Evolutionary conservation across 495 filamentous ascomycete genomes (phyloP).

Genomic region (Amorphotheca resinae): DNA sequence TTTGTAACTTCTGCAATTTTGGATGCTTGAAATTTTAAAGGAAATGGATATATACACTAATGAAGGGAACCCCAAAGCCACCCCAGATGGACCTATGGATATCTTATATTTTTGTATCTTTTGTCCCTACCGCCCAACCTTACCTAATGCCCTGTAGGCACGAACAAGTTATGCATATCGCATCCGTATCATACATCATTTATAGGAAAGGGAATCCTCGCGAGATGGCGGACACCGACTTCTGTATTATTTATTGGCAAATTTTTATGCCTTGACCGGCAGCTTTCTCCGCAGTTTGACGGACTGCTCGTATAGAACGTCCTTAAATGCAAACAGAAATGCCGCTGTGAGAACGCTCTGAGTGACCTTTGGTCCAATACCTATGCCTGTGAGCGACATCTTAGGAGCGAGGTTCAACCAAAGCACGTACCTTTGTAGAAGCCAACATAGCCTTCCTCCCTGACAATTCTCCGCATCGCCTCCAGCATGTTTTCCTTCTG

Average conservation of each 20-base stretch:
- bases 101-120: too few relatives aligned
- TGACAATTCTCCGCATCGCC: conserved; percentile 65
- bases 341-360: conserved; percentile 95
- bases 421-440: conserved; percentile 71
- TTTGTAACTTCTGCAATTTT: too few relatives aligned
- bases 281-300: conserved; percentile 31
- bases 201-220: neutral
- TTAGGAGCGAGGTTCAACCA: neutral
- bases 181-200: neutral
- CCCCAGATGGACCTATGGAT: too few relatives aligned
- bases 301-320: conserved; percentile 51
- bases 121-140: too few relatives aligned
- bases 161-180: neutral
- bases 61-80: too few relatives aligned
- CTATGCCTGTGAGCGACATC: conserved; percentile 29
- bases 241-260: too few relatives aligned
- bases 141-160: neutral
- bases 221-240: too few relatives aligned
- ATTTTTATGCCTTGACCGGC: conserved; percentile 24
- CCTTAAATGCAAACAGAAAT: conserved; percentile 97
- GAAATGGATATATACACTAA: too few relatives aligned
- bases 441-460: conserved; percentile 77
- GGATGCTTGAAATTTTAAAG: too few relatives aligned
- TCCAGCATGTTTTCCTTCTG: conserved; percentile 59
- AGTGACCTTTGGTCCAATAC: conserved; percentile 87